Base-by-base conservation (phyloP, 73 alveolate species). In the Paramecium pentaurelia region DNA sequence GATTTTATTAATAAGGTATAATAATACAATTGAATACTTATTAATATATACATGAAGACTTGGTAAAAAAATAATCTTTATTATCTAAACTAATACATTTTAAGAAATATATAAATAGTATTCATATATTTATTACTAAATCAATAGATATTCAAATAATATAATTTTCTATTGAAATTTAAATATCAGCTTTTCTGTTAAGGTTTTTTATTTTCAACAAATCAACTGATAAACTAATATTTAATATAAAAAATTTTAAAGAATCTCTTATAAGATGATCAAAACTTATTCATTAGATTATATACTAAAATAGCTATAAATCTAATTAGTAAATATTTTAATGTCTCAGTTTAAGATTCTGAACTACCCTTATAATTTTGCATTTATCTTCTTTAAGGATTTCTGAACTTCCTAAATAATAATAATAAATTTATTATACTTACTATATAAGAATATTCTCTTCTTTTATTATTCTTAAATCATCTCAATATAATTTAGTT, bases 151-250 rank as follows among this genome's bases (percentile, higher is more conserved):
- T 22, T 40, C 44, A 40, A 70, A 77, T 2, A 92, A 47, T 89
- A 89, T 7, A 6, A 30, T 92, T 89, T 70, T n/a, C 70, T 32
- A 87, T 93, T 22, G 20, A 40, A 40, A 7, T 40, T n/a, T 7
- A 5, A 7, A 2, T 10, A 38, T 60, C 20, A 22, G 37, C n/a
- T 51, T 59, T 94, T 88, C 12, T 88, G 28, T 22, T 93, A 45
- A 14, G 90, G 73, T 14, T 68, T 30, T 16, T 84, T 34, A 20
- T 87, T 45, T 12, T 64, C 30, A 6, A 16, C 42, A 42, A 89
- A 54, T 16, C 70, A 59, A 68, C 93, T 92, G 12, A 68, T 40
- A 11, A 40, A 84, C 54, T 77, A 45, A 18, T 92, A 75, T 40
- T 7, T 40, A 7, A 0, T 40, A 6, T 40, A 40, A 40, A 40